Evolutionary conservation across 257 asterid genomes (phyloP).

Genomic region (Capsicum baccatum): DNA sequence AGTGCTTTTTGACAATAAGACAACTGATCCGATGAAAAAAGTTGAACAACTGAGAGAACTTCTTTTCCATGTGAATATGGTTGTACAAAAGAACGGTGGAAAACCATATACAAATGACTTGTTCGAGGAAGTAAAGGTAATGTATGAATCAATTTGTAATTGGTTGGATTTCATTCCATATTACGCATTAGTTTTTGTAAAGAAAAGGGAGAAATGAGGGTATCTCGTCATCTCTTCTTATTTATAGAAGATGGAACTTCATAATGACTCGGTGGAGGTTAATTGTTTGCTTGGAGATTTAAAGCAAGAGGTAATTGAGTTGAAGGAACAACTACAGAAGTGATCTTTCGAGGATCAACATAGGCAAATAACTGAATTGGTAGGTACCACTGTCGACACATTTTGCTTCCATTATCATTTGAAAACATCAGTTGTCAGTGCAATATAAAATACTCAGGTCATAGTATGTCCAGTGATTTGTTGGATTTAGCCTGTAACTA

Average conservation of each 20-base stretch:
- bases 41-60: conserved; percentile 52
- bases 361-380: conserved; percentile 55
- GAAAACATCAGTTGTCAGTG: neutral
- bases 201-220: neutral
- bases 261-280: conserved; percentile 52
- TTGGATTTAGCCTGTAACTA: neutral
- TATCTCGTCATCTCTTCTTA: neutral
- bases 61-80: conserved; percentile 53
- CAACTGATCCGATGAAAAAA: conserved; percentile 48
- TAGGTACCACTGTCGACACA: conserved; percentile 29
- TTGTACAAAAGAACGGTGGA: conserved; percentile 54
- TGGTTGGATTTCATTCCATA: neutral
- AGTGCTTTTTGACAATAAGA: conserved; percentile 67
- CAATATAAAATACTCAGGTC: neutral
- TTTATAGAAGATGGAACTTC: conserved; percentile 34
- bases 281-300: conserved; percentile 50
- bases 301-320: conserved; percentile 53
- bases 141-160: neutral
- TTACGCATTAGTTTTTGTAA: neutral
- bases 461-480: no score
- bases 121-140: conserved; percentile 53
- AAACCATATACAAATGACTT: conserved; percentile 58
- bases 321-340: conserved; percentile 48
- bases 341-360: conserved; percentile 53
- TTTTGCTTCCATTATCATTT: neutral